These are phyloP conservation scores for Tetracladium setigerum DNA, from an alignment of 495 filamentous ascomycete species.

Conservation along the genomic window DNA sequence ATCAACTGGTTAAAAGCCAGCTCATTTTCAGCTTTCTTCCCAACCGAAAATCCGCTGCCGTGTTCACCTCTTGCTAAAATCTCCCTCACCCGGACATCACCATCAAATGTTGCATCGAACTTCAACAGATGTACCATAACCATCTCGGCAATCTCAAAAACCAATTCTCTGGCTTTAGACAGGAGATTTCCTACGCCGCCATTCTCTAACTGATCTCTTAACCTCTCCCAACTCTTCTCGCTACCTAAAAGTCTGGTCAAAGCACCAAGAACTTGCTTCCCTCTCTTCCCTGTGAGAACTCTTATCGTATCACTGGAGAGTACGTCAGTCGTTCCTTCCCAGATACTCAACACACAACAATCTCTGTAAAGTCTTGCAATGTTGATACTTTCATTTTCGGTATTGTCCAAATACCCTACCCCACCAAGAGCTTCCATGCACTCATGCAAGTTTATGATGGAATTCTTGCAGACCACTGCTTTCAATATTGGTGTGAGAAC, in stretches of 20 bases:
- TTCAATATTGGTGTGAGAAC: constrained; percentile 60
- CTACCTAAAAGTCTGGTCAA: constrained; percentile 22
- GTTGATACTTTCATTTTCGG: constrained; percentile 50
- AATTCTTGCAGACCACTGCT: constrained; percentile 46
- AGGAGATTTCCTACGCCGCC: neutral
- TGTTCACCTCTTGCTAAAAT: no score
- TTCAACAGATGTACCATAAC: neutral
- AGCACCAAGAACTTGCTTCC: constrained; percentile 29
- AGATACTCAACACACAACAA: constrained; percentile 57
- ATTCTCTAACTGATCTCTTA: neutral
- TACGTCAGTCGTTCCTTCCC: constrained; percentile 73
- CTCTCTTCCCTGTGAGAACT: constrained; percentile 38
- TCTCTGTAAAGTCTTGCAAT: constrained; percentile 59
- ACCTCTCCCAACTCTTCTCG: neutral
- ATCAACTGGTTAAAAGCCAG: no score
- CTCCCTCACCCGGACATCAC: no score
- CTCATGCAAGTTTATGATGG: constrained; percentile 46
- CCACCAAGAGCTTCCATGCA: constrained; percentile 68
- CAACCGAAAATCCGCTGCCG: no score
- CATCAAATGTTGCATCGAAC: no score
- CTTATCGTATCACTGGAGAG: constrained; percentile 53
- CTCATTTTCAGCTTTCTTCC: no score
- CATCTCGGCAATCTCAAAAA: constrained; percentile 1
- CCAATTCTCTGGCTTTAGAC: constrained; percentile 10
- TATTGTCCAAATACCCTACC: constrained; percentile 66